Base-by-base conservation (phyloP, 345 rosid genomes). In the Eucalyptus tenuipes region DNA sequence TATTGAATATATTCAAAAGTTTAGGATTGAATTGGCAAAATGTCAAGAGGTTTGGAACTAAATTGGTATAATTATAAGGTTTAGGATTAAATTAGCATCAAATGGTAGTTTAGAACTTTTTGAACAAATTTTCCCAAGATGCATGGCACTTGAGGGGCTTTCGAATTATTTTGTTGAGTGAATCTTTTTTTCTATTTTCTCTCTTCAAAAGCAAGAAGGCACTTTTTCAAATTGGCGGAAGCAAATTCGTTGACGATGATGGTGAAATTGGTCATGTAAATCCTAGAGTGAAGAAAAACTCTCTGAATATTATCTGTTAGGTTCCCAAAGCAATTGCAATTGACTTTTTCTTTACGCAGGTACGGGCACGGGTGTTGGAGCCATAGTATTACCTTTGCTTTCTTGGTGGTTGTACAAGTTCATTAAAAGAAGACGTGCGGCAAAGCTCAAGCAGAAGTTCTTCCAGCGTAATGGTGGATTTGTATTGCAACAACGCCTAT, bases 81-180 rank as follows among this genome's bases (percentile, higher is more conserved):
- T 52, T 52, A 7, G 0, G 10, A 52, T 52, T 52, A 3, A 52
- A 18, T 52, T 52, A 8, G 25, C 10, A 0, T 52, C 10, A 52
- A 18, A 52, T 0, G 0, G 1, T 52, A 52, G 57, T 52, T 18
- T 52, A 52, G 0, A 0, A 52, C 0, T 52, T 52, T 52, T 52
- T 0, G 25, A 52, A 52, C 0, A 52, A 52, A 1, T 52, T 52
- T 52, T 52, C 0, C 0, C 25, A 18, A 7, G 57, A 52, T 52
- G 10, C 57, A 52, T 52, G 57, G 10, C 25, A 18, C 57, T 52
- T 52, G 57, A 52, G 57, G 24, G 57, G 25, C 25, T 52, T 20
- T 52, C 25, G 25, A 52, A 52, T 52, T 52, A 2, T 52, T 52
- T 52, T 52, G 25, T 52, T 52, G 25, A 52, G 25, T 8, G 57